Evolutionary conservation across 768 basidiomycete genomes (phyloP).

Genomic region (Lactarius deliciosus): DNA sequence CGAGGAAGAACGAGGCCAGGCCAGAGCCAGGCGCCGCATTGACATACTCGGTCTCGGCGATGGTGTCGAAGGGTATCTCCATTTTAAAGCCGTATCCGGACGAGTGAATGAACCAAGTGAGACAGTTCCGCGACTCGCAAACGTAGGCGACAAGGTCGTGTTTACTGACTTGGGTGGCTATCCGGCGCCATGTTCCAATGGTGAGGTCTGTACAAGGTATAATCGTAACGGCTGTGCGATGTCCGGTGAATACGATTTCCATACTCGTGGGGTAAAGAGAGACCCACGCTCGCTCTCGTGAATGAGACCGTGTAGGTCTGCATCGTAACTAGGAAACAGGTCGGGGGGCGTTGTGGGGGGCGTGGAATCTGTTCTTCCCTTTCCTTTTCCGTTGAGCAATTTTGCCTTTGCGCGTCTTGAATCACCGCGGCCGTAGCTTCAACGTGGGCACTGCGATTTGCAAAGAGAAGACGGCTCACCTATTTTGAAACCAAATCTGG

Average conservation of each 20-base stretch:
- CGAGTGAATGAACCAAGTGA: conserved; percentile 80
- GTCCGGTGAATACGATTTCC: conserved; percentile 3
- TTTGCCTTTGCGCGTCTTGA: conserved; percentile 80
- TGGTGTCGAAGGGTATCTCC: conserved; percentile 70
- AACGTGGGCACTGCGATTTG: conserved; percentile 17
- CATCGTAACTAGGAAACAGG: conserved; percentile 51
- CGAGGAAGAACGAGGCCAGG: conserved; percentile 62
- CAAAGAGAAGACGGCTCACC: conserved; percentile 43
- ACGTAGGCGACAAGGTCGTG: conserved; percentile 77
- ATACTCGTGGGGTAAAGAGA: conserved; percentile 1
- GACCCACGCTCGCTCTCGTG: conserved; percentile 76
- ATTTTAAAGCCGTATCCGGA: conserved; percentile 79
- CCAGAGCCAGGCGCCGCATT: conserved; percentile 55
- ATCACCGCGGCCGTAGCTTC: conserved; percentile 1
- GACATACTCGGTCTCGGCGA: conserved; percentile 57
- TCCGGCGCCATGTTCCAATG: conserved; percentile 78
- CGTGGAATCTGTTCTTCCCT: conserved; percentile 40
- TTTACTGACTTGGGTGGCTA: conserved; percentile 52
- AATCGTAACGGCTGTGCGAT: conserved; percentile 59
- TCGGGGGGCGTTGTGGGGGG: conserved; percentile 53
- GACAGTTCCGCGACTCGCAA: conserved; percentile 60
- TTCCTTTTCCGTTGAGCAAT: conserved; percentile 58
- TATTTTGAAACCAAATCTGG: conserved; percentile 89
- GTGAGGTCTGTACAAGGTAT: conserved; percentile 75
- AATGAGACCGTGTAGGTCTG: conserved; percentile 61